A percentile compares a stretch with the other conserved stretches of the same genome.
Evolutionary conservation across 345 rosid genomes (phyloP).

Genomic region (Excoecaria cochinchinensis): DNA sequence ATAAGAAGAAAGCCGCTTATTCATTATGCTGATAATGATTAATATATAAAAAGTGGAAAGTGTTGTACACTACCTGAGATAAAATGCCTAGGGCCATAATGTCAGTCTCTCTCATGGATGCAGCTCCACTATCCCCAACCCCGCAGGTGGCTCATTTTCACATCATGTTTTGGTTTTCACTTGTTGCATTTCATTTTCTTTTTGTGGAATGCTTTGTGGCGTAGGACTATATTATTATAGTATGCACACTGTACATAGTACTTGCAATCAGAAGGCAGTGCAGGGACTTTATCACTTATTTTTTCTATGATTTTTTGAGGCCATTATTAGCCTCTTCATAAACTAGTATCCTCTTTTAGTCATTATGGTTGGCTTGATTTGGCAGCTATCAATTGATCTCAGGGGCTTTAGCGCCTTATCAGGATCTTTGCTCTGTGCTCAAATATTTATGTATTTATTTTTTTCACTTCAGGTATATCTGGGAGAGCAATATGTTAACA

Average conservation of each 20-base stretch:
- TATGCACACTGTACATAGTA: neutral
- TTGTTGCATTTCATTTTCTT: neutral
- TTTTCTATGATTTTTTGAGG: neutral
- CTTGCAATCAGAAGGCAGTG: neutral
- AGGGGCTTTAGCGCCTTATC: neutral
- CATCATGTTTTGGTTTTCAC: neutral
- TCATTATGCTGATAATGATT: too few relatives aligned
- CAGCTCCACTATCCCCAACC: slow-evolving; percentile 66
- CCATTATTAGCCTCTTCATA: neutral
- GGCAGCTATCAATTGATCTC: neutral
- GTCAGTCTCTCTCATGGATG: slow-evolving; percentile 46
- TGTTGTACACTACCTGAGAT: too few relatives aligned
- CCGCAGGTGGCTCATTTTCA: slow-evolving; percentile 40
- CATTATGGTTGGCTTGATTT: neutral
- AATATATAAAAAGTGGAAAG: too few relatives aligned
- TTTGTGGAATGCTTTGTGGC: neutral
- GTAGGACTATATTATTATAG: neutral
- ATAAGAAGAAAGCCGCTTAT: too few relatives aligned
- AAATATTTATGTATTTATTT: neutral
- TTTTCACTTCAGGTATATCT: slow-evolving; percentile 46
- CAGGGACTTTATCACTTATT: neutral
- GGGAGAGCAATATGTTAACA: slow-evolving; percentile 70
- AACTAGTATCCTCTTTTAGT: neutral
- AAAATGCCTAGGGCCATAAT: too few relatives aligned
- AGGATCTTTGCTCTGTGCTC: neutral